Evolutionary conservation across 2,329 filamentous ascomycete genomes (phyloP).

Genomic region (Fusarium brevicatenulatum): DNA sequence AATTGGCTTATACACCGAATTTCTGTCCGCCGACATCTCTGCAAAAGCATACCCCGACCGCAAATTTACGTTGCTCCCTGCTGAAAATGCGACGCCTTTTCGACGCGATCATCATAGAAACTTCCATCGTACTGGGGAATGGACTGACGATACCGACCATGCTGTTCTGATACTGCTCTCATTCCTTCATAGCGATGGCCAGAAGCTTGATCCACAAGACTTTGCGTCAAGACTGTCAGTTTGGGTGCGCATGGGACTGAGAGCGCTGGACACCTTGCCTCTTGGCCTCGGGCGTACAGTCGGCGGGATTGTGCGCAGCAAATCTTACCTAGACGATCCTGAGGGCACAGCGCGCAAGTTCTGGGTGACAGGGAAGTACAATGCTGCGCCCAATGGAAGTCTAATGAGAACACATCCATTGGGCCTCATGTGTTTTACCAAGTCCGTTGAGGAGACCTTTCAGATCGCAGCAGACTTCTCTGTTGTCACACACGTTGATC

Average conservation of each 20-base stretch:
- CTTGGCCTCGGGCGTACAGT: slow-evolving; percentile 61
- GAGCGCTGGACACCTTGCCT: slow-evolving; percentile 57
- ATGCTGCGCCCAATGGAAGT: slow-evolving; percentile 61
- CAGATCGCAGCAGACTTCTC: slow-evolving; percentile 54
- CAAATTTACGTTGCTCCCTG: slow-evolving; percentile 53
- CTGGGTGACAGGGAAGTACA: slow-evolving; percentile 54
- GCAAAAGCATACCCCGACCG: slow-evolving; percentile 50
- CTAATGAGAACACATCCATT: slow-evolving; percentile 64
- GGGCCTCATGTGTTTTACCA: slow-evolving; percentile 57
- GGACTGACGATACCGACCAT: slow-evolving; percentile 68
- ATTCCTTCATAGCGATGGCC: slow-evolving; percentile 57
- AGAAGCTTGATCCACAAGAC: slow-evolving; percentile 50
- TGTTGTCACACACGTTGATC: slow-evolving; percentile 61
- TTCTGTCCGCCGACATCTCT: slow-evolving; percentile 53
- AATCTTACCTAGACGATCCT: slow-evolving; percentile 54
- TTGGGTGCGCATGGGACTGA: slow-evolving; percentile 60
- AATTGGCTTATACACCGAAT: slow-evolving; percentile 65
- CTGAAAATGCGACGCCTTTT: slow-evolving; percentile 52
- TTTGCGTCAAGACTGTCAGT: slow-evolving; percentile 58
- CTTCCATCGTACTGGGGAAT: slow-evolving; percentile 54
- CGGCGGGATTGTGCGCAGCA: slow-evolving; percentile 54
- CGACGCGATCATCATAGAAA: slow-evolving; percentile 57
- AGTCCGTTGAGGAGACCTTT: slow-evolving; percentile 56
- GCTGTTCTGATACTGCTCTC: slow-evolving; percentile 60
- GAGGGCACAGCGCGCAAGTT: slow-evolving; percentile 50